Evolutionary conservation across 2,329 filamentous ascomycete species (phyloP), one percentile per base, ranked within the genome.

Genomic region (Pseudogymnoascus sp.): DNA sequence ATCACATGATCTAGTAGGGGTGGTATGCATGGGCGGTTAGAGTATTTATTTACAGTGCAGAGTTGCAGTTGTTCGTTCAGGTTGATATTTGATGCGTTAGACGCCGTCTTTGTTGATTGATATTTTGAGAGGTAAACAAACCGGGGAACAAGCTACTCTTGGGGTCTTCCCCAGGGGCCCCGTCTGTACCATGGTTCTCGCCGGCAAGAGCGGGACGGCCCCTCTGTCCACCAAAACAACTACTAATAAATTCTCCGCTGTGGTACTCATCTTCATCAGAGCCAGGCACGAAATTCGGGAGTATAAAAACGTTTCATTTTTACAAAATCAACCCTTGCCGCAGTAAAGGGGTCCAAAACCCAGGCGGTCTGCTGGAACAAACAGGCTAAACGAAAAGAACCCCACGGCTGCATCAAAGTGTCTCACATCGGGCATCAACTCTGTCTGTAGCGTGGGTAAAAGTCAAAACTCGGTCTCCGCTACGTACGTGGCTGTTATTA

Each of bases 251-350:
- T 22, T 11, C 41, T 50, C 41, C 41, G 20, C 41, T 16, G 14
- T 30, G 14, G 22, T 30, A 50, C 41, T 30, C 22, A 25, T 47
- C 41, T 25, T 25, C 41, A 47, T 1, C 12, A 43, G 22, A 47
- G 22, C 41, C 22, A 50, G 41, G 22, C 8, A 50, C 41, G 14
- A 50, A 50, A 50, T 28, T 50, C 41, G 41, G 14, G 41, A 16
- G n/a, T 50, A 50, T 47, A 47, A 47, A 47, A 41, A 43, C 7
- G 41, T 50, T 47, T 50, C 41, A 50, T 50, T 28, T 50, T 50
- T 50, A 30, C 6, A 32, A 32, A 32, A 32, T 47, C 22, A 28
- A 47, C 41, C 41, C 41, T 47, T 28, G 20, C 41, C 41, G 22
- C 41, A 50, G 41, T 50, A 50, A 28, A 50, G 41, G 41, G 41